Conservation (phyloP, 140 eudicot species). For the Flaveria floridana region DNA sequence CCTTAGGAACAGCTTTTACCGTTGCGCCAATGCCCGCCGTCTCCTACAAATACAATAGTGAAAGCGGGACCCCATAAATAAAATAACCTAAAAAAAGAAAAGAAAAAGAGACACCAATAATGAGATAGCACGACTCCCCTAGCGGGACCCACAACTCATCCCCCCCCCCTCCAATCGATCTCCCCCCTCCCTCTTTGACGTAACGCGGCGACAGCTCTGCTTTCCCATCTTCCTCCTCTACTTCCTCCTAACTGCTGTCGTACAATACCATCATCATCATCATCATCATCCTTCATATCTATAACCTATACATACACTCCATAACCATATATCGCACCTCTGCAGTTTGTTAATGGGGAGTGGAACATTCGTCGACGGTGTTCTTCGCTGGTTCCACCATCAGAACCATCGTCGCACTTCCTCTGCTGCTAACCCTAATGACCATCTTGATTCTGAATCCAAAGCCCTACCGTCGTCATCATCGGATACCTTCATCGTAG, state of each 20-base stretch:
- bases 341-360: slow-evolving; percentile 57
- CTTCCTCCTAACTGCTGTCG: not conserved
- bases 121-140: too few species aligned
- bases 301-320: too few species aligned
- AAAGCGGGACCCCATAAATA: too few species aligned
- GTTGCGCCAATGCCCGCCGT: too few species aligned
- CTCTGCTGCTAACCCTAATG: slow-evolving; percentile 4
- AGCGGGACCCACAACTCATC: too few species aligned
- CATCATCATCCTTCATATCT: not conserved
- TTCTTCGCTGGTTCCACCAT: slow-evolving; percentile 82
- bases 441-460: slow-evolving; percentile 24
- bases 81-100: too few species aligned
- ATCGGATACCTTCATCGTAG: slow-evolving; percentile 23
- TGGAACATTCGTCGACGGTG: slow-evolving; percentile 88
- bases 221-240: slow-evolving; percentile 26
- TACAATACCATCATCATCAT: not conserved
- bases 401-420: slow-evolving; percentile 55
- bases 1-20: too few species aligned
- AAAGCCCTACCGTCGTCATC: slow-evolving; percentile 23
- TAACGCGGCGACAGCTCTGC: slow-evolving; percentile 43
- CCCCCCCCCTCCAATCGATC: not conserved
- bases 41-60: too few species aligned
- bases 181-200: slow-evolving; percentile 22
- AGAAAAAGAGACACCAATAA: too few species aligned
- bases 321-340: too few species aligned